phyloP scores from a whole-genome alignment of 1,284 basidiomycete genomes.

The Microbotryum scabiosae region DNA sequence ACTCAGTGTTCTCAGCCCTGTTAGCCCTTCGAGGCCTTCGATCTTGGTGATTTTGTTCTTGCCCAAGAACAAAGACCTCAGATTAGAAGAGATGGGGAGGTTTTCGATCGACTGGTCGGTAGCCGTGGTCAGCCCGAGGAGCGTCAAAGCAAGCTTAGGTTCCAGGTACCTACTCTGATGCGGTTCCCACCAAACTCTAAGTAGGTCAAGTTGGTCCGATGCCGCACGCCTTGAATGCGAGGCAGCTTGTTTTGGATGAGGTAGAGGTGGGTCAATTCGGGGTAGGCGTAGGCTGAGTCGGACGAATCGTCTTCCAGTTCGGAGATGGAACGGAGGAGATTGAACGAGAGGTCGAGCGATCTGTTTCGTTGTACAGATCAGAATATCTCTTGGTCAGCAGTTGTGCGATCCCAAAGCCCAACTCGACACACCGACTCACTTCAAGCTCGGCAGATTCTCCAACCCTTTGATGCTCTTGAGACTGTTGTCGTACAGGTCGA shows the following conservation, averaged over 20 bases:
- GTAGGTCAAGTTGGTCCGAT: conserved; percentile 58
- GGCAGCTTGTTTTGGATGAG: conserved; percentile 95
- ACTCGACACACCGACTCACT: conserved; percentile 48
- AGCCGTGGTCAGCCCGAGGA: neutral
- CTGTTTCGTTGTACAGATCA: conserved; percentile 43
- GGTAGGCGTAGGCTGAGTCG: conserved; percentile 48
- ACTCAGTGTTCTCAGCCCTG: conserved; percentile 67
- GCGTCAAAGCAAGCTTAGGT: too few relatives aligned
- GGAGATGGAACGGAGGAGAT: conserved; percentile 61
- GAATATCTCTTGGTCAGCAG: neutral
- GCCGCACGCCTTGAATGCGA: conserved; percentile 54
- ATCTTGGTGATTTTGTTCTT: conserved; percentile 91
- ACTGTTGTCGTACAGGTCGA: conserved; percentile 95
- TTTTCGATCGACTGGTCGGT: conserved; percentile 69
- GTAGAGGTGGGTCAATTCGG: conserved; percentile 58
- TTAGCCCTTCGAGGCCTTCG: conserved; percentile 64
- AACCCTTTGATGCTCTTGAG: conserved; percentile 67
- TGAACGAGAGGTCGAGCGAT: conserved; percentile 87
- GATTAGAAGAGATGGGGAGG: conserved; percentile 43
- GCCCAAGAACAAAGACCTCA: conserved; percentile 92
- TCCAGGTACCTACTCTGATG: conserved; percentile 53
- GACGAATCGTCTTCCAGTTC: conserved; percentile 53
- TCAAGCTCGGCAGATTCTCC: conserved; percentile 54
- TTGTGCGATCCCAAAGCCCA: neutral
- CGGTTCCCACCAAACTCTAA: conserved; percentile 89